phyloP scores from a whole-genome alignment of 352 stramenopile species.

The Globisporangium perplexum region DNA sequence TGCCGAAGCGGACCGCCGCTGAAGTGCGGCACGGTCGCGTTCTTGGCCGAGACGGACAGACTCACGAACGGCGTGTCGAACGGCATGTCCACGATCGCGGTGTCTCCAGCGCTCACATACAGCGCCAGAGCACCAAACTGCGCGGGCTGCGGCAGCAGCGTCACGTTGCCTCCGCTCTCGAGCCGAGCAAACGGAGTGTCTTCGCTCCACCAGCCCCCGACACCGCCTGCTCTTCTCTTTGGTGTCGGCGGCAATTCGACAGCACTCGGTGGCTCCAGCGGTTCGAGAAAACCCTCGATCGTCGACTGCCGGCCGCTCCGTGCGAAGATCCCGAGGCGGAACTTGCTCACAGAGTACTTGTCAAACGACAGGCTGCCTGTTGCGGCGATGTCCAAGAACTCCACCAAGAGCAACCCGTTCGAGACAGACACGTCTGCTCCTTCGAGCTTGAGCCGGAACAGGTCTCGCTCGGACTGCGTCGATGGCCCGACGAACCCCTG shows the following conservation, averaged over 20 bases:
- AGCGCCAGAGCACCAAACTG: slow-evolving; percentile 39
- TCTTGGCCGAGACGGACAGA: slow-evolving; percentile 34
- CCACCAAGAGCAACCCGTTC: slow-evolving; percentile 38
- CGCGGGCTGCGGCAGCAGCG: slow-evolving; percentile 36
- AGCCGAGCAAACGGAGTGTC: slow-evolving; percentile 19
- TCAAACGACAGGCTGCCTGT: slow-evolving; percentile 35
- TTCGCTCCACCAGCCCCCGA: background rate
- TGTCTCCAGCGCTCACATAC: slow-evolving; percentile 24
- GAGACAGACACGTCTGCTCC: slow-evolving; percentile 37
- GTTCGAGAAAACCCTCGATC: slow-evolving; percentile 43
- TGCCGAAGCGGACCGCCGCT: slow-evolving; percentile 38
- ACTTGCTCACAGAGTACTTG: slow-evolving; percentile 69
- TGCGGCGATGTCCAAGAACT: slow-evolving; percentile 28
- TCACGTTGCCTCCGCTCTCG: slow-evolving; percentile 29
- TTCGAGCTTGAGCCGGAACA: slow-evolving; percentile 33
- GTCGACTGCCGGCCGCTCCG: slow-evolving; percentile 22
- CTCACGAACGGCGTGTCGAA: slow-evolving; percentile 52
- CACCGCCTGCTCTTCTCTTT: background rate
- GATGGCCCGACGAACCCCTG: slow-evolving; percentile 50
- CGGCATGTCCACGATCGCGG: slow-evolving; percentile 36
- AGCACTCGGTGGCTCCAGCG: slow-evolving; percentile 11
- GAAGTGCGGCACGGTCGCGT: slow-evolving; percentile 35
- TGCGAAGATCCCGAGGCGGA: slow-evolving; percentile 27
- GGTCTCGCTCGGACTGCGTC: slow-evolving; percentile 26
- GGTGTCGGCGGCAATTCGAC: background rate